Evolutionary conservation across 2,329 filamentous ascomycete genomes (phyloP).

Genomic region (Paraphoma sp.): DNA sequence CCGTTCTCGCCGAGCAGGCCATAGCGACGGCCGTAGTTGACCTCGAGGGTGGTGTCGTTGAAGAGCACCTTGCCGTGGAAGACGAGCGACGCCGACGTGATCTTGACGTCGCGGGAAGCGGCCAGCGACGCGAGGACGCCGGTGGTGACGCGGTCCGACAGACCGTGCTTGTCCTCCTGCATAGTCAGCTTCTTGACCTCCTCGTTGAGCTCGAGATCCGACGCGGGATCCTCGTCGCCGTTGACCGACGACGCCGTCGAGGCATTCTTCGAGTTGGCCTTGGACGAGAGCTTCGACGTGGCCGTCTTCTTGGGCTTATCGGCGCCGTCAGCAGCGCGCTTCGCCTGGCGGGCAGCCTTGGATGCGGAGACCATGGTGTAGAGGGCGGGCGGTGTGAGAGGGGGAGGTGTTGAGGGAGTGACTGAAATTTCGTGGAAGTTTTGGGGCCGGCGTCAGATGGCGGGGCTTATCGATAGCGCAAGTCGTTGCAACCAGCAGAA

Average conservation of each 20-base stretch:
- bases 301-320: conserved; percentile 79
- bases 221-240: conserved; percentile 76
- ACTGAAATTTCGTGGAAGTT: neutral
- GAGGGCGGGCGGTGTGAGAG: conserved; percentile 8
- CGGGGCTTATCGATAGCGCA: neutral
- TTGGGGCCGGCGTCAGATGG: neutral
- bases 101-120: conserved; percentile 93
- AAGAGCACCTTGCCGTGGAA: conserved; percentile 98
- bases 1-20: conserved; percentile 98
- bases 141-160: conserved; percentile 97
- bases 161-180: conserved; percentile 94
- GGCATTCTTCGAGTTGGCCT: conserved; percentile 67
- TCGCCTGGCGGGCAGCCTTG: conserved; percentile 72
- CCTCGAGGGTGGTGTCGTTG: conserved; percentile 90
- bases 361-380: conserved; percentile 70
- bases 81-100: conserved; percentile 88
- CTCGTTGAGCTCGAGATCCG: conserved; percentile 68
- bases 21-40: conserved; percentile 91
- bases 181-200: conserved; percentile 88
- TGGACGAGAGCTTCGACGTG: conserved; percentile 74
- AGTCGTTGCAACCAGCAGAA: neutral
- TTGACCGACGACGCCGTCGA: conserved; percentile 71
- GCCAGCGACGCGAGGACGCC: conserved; percentile 88
- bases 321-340: conserved; percentile 63
- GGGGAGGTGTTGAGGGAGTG: neutral